Conservation (phyloP, 2,329 filamentous ascomycete species). For the Monilinia vaccinii-corymbosi region DNA sequence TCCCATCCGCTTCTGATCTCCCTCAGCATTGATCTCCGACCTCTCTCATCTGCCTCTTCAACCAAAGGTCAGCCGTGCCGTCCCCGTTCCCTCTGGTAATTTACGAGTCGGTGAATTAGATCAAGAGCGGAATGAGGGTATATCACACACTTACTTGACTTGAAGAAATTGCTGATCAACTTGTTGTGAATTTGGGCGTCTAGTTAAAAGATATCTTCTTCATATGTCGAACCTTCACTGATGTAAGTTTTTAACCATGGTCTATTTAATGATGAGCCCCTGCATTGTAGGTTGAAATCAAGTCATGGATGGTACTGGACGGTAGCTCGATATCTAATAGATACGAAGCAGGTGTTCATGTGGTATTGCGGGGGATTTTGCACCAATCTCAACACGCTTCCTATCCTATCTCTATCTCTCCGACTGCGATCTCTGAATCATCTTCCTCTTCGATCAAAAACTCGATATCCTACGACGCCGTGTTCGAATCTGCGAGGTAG, state of each 20-base stretch:
- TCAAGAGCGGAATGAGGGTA: neutral
- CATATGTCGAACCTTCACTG: neutral
- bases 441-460: too few relatives aligned
- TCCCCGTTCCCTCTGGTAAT: neutral
- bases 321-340: too few relatives aligned
- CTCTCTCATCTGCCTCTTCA: neutral
- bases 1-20: neutral
- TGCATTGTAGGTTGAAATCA: neutral
- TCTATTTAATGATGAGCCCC: neutral
- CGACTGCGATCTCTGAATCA: too few relatives aligned
- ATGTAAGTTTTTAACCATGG: neutral
- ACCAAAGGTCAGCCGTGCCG: neutral
- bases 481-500: too few relatives aligned
- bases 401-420: too few relatives aligned
- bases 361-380: too few relatives aligned
- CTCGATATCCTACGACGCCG: fast-evolving
- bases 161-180: neutral
- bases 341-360: too few relatives aligned
- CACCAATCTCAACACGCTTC: too few relatives aligned
- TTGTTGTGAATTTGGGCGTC: neutral
- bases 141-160: neutral
- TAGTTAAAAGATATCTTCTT: neutral
- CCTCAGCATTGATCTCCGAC: neutral
- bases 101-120: neutral
- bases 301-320: too few relatives aligned